Percentiles rank a stretch among this genome's conserved stretches.
These are phyloP conservation scores for Trichoderma afroharzianum DNA, from an alignment of 2,329 filamentous ascomycete genomes.

Conservation along the genomic window DNA sequence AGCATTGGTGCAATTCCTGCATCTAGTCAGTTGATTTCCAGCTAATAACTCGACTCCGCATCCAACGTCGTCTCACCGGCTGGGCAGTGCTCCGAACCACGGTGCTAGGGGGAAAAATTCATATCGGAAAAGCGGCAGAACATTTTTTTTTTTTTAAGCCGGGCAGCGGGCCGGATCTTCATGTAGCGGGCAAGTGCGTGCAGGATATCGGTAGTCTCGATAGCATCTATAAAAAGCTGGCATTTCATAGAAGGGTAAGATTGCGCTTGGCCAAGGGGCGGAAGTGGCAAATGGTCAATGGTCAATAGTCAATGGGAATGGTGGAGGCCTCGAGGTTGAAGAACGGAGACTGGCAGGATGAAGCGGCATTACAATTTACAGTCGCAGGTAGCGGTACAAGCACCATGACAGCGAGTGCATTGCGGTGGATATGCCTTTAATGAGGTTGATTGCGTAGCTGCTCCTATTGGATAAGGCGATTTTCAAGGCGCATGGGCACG, in stretches of 20 bases:
- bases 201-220: not conserved
- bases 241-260: not conserved
- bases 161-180: conserved; percentile 7
- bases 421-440: conserved; percentile 15
- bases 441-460: not conserved
- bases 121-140: conserved; percentile 11
- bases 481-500: not conserved
- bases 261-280: not conserved
- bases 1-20: not conserved
- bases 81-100: not conserved
- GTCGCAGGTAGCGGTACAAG: not conserved
- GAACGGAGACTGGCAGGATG: not conserved
- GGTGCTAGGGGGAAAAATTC: not conserved
- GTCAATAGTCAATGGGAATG: not conserved
- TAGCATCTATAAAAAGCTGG: not conserved
- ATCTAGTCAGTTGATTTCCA: not conserved
- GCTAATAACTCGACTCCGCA: not conserved
- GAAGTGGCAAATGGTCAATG: not conserved
- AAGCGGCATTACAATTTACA: not conserved
- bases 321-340: conserved; percentile 3
- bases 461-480: conserved; percentile 9
- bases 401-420: not conserved
- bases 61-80: conserved; percentile 2
- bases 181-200: not conserved
- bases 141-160: not conserved